phyloP scores from a whole-genome alignment of 2,329 filamentous ascomycete species.

The Sclerotinia nivalis region DNA sequence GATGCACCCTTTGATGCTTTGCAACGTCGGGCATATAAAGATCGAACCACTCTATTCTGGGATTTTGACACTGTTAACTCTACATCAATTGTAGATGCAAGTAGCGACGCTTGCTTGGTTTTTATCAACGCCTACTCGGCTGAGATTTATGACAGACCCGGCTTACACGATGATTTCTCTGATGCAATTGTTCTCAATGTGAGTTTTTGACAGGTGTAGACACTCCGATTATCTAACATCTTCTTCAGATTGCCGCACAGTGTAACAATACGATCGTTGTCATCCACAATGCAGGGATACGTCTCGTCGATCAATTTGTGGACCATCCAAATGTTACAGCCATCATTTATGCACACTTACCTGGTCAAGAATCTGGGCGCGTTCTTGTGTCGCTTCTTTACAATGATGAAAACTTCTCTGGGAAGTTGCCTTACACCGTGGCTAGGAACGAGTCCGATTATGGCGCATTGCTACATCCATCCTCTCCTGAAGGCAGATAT shows the following conservation, averaged over 20 bases:
- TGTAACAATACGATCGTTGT: constrained; percentile 65
- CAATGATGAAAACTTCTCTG: background rate
- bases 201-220: too few relatives aligned
- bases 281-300: constrained; percentile 62
- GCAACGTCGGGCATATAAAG: too few relatives aligned
- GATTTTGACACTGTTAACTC: too few relatives aligned
- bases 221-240: too few relatives aligned
- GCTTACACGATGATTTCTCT: background rate
- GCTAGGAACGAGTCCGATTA: background rate
- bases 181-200: constrained; percentile 54
- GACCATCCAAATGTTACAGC: constrained; percentile 62
- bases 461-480: too few relatives aligned
- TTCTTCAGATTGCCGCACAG: constrained; percentile 36
- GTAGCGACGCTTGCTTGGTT: background rate
- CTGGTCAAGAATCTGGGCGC: constrained; percentile 52
- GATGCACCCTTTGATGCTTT: too few relatives aligned
- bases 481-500: background rate
- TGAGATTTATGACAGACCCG: background rate
- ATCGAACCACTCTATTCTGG: too few relatives aligned
- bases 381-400: background rate
- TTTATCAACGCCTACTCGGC: background rate
- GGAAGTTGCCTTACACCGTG: background rate
- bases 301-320: constrained; percentile 60
- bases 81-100: too few relatives aligned
- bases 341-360: constrained; percentile 60